These are phyloP conservation scores for Trametes meyenii DNA, from an alignment of 768 basidiomycete genomes.

Conservation along the genomic window DNA sequence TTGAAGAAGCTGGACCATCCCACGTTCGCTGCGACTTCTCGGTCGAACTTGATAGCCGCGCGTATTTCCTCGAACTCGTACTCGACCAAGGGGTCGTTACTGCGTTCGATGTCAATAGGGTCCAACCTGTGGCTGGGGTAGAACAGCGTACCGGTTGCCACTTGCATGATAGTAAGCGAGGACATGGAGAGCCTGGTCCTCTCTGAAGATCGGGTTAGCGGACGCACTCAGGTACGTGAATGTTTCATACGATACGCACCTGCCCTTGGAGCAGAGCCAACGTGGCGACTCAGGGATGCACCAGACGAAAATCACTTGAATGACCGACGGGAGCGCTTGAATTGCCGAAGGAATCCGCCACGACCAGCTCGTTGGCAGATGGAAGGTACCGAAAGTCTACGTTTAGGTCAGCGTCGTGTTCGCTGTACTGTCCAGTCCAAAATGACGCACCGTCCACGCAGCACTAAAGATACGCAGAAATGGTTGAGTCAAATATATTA, in stretches of 20 bases:
- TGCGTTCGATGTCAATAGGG: not conserved
- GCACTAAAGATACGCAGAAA: conserved; percentile 15
- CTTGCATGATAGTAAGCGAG: conserved; percentile 46
- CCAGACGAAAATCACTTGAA: conserved; percentile 41
- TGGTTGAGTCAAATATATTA: not conserved
- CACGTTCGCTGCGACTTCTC: conserved; percentile 39
- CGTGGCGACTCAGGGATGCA: conserved; percentile 46
- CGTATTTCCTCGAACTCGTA: conserved; percentile 71
- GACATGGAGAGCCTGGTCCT: conserved; percentile 38
- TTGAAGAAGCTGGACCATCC: conserved; percentile 54
- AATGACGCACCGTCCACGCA: conserved; percentile 29
- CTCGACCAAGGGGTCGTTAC: conserved; percentile 55
- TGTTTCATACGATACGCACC: conserved; percentile 28
- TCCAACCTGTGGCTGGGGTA: not conserved
- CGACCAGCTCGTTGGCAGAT: conserved; percentile 40
- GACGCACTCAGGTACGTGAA: not conserved
- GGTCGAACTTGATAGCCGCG: conserved; percentile 42
- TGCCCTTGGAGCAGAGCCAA: conserved; percentile 41
- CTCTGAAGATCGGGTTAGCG: conserved; percentile 23
- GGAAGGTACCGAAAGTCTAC: conserved; percentile 47
- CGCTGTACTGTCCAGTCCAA: no score
- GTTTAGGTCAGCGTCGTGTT: not conserved
- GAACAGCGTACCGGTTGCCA: conserved; percentile 33
- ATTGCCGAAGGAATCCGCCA: conserved; percentile 49
- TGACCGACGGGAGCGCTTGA: conserved; percentile 37